Evolutionary conservation across 2,329 filamentous ascomycete species (phyloP).

Genomic region (Microascus cirrosus): DNA sequence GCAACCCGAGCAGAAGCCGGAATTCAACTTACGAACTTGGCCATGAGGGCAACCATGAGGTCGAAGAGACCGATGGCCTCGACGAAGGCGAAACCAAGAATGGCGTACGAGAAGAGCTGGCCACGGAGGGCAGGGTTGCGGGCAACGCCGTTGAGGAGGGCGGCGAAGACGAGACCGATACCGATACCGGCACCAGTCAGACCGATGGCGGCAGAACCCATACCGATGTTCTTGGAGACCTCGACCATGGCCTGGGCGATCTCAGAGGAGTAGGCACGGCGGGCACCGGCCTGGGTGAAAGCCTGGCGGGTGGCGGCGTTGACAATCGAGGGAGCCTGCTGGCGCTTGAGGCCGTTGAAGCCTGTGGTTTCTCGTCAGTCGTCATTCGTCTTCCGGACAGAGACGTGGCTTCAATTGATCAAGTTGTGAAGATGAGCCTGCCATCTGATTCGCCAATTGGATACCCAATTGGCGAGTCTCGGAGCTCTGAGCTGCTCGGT

Average conservation of each 20-base stretch:
- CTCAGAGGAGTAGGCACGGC: constrained; percentile 77
- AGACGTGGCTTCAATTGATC: background rate
- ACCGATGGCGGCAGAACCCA: constrained; percentile 84
- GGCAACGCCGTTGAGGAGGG: constrained; percentile 79
- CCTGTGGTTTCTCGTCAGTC: constrained; percentile 21
- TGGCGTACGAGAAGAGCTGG: constrained; percentile 93
- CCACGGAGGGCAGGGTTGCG: constrained; percentile 91
- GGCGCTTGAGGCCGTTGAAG: constrained; percentile 59
- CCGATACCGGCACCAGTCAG: constrained; percentile 87
- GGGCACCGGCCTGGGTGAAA: constrained; percentile 43
- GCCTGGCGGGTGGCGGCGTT: constrained; percentile 51
- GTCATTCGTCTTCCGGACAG: background rate
- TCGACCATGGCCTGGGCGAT: constrained; percentile 81
- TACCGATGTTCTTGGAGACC: constrained; percentile 84
- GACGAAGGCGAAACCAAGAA: constrained; percentile 92
- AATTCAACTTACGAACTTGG: constrained; percentile 62
- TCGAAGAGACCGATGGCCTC: constrained; percentile 86
- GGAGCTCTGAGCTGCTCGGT: constrained; percentile 8
- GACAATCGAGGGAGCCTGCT: constrained; percentile 56
- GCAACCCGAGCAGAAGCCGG: background rate
- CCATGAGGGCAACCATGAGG: constrained; percentile 88
- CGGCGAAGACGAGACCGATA: constrained; percentile 91
- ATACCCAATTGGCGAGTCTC: constrained; percentile 6
- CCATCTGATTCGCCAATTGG: constrained; percentile 8
- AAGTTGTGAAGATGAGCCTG: background rate